Conservation (phyloP, 148 eudicot species). For the Suaeda aralocaspica region DNA sequence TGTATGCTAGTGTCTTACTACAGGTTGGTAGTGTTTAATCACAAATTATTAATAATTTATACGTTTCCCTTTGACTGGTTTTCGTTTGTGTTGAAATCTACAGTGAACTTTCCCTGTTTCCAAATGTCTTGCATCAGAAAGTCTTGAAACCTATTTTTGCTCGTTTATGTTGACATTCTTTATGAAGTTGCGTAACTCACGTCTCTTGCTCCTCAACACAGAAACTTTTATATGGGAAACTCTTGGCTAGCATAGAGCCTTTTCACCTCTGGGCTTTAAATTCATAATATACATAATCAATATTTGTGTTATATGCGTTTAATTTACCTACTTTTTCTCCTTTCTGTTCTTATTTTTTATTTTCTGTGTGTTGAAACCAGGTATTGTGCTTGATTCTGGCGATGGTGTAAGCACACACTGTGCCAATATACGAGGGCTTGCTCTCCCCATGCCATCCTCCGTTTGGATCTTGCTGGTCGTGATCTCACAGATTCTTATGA, state of each 20-base stretch:
- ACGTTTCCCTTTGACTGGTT: background rate
- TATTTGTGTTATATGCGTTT: background rate
- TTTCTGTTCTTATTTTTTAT: background rate
- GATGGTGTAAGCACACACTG: constrained; percentile 36
- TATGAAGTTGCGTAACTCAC: background rate
- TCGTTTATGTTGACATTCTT: background rate
- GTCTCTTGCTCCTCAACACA: background rate
- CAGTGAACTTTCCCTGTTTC: background rate
- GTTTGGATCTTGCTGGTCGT: constrained; percentile 32
- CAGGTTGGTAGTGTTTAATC: constrained; percentile 28
- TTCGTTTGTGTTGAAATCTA: background rate
- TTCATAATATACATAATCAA: background rate
- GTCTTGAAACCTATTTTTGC: background rate
- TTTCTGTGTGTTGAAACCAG: background rate
- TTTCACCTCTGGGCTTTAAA: background rate
- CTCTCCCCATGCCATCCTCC: constrained; percentile 34
- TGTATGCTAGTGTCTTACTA: constrained; percentile 62
- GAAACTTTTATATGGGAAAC: background rate
- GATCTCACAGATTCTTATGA: constrained; percentile 38
- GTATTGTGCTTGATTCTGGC: constrained; percentile 39
- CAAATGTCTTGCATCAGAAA: background rate
- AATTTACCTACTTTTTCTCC: background rate
- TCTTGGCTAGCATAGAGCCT: background rate
- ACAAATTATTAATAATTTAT: background rate
- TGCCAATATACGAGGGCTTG: constrained; percentile 37